These are phyloP conservation scores for Olyra latifolia DNA, from an alignment of 176 grass and related monocot genomes.

Conservation along the genomic window DNA sequence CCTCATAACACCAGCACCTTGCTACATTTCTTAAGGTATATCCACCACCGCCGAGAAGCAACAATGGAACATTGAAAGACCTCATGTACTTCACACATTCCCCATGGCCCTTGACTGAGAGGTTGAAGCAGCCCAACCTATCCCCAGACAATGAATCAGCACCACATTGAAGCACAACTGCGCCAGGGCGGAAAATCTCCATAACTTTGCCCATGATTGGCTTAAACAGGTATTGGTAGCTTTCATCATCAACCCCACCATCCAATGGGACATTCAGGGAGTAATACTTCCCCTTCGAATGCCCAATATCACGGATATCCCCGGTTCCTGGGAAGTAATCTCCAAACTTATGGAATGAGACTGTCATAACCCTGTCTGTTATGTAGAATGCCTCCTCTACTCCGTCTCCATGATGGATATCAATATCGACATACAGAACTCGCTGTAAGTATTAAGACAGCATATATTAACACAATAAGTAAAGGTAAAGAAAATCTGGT, in stretches of 20 bases:
- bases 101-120: conserved; percentile 82
- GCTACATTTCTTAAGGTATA: conserved; percentile 98
- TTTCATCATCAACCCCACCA: conserved; percentile 90
- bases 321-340: conserved; percentile 91
- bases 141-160: conserved; percentile 91
- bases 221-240: conserved; percentile 91
- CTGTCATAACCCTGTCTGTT: conserved; percentile 89
- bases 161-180: conserved; percentile 90
- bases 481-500: not conserved
- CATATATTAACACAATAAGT: conserved; percentile 28
- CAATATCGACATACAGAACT: conserved; percentile 86
- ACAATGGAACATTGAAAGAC: conserved; percentile 88
- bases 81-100: conserved; percentile 95
- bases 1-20: conserved; percentile 95
- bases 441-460: conserved; percentile 45
- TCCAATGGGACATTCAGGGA: conserved; percentile 81
- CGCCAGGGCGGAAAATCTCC: conserved; percentile 78
- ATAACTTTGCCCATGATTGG: conserved; percentile 86
- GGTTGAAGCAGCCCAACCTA: conserved; percentile 88
- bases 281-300: conserved; percentile 86
- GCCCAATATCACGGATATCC: conserved; percentile 71
- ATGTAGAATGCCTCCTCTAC: conserved; percentile 96
- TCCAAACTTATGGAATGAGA: conserved; percentile 94
- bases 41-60: conserved; percentile 89
- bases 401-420: conserved; percentile 92